Conservation (phyloP, 441 rosid species). For the Euphorbia corollata region DNA sequence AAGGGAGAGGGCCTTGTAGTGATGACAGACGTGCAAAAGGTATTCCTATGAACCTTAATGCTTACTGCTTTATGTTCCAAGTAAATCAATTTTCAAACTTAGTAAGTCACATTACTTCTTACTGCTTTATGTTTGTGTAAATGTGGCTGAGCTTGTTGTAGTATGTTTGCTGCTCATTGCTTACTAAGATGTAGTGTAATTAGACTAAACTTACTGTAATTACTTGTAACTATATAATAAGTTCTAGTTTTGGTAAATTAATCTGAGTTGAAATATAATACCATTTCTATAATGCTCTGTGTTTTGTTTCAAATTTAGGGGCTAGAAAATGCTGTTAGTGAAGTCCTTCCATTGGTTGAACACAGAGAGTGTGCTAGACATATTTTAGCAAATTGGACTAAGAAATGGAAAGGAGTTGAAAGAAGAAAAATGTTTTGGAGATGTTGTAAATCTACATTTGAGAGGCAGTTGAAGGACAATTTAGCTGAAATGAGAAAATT, state of each 20-base stretch:
- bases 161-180: too few relatives aligned
- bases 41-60: too few relatives aligned
- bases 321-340: background rate
- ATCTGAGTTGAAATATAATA: too few relatives aligned
- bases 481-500: background rate
- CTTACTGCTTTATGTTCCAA: background rate
- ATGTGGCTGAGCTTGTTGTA: too few relatives aligned
- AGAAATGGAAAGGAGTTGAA: background rate
- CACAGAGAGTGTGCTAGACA: background rate
- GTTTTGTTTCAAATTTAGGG: background rate
- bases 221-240: too few relatives aligned
- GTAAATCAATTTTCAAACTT: too few relatives aligned
- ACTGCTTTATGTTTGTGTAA: too few relatives aligned
- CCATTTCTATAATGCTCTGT: too few relatives aligned
- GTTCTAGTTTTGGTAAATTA: too few relatives aligned
- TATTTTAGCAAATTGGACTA: background rate
- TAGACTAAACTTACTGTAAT: too few relatives aligned
- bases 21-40: background rate
- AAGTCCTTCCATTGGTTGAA: background rate
- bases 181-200: too few relatives aligned
- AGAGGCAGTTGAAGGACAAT: background rate
- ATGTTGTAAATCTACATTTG: background rate
- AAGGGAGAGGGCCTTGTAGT: background rate
- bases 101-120: too few relatives aligned
- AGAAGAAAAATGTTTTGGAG: background rate